Evolutionary conservation across 495 filamentous ascomycete genomes (phyloP).

Genomic region (Neurospora sp.): DNA sequence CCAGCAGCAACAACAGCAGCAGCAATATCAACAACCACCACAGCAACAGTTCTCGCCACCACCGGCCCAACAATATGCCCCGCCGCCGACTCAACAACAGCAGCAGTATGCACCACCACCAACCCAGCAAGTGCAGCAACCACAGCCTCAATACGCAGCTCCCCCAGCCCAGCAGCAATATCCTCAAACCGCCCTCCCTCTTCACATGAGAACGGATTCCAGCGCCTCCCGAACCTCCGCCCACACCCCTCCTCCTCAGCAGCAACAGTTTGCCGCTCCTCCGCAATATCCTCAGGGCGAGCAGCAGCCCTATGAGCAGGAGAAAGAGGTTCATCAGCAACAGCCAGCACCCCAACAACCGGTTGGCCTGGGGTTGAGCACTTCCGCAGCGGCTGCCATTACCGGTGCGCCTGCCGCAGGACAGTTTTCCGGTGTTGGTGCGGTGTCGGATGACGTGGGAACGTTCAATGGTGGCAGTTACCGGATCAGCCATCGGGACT

Average conservation of each 20-base stretch:
- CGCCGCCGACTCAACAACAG: conserved; percentile 27
- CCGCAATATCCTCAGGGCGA: conserved; percentile 25
- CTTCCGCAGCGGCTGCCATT: conserved; percentile 17
- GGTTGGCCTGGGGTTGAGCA: conserved; percentile 9
- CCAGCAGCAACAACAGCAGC: conserved; percentile 22
- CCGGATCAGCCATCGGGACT: conserved; percentile 84
- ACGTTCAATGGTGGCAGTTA: conserved; percentile 96
- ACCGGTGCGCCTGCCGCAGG: conserved; percentile 22
- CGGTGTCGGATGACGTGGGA: conserved; percentile 66
- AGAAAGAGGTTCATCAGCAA: conserved; percentile 12
- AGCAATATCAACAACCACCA: conserved; percentile 27
- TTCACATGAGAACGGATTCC: conserved; percentile 17
- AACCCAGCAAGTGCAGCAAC: conserved; percentile 5
- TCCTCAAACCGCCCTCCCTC: conserved; percentile 18
- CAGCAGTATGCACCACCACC: conserved; percentile 16
- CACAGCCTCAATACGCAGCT: conserved; percentile 10
- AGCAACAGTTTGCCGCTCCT: conserved; percentile 32
- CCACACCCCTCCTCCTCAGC: conserved; percentile 16
- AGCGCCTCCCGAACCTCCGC: conserved; percentile 15
- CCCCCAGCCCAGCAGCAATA: conserved; percentile 4
- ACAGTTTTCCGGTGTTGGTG: conserved; percentile 50
- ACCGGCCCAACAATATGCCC: conserved; percentile 16
- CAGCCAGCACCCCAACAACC: conserved; percentile 13
- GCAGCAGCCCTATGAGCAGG: conserved; percentile 18
- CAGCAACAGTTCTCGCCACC: conserved; percentile 6